Evolutionary conservation across 1,139 yeast genomes (phyloP), one percentile per base, ranked within the genome.

Genomic region (Sugiyamaella xylanicola): DNA sequence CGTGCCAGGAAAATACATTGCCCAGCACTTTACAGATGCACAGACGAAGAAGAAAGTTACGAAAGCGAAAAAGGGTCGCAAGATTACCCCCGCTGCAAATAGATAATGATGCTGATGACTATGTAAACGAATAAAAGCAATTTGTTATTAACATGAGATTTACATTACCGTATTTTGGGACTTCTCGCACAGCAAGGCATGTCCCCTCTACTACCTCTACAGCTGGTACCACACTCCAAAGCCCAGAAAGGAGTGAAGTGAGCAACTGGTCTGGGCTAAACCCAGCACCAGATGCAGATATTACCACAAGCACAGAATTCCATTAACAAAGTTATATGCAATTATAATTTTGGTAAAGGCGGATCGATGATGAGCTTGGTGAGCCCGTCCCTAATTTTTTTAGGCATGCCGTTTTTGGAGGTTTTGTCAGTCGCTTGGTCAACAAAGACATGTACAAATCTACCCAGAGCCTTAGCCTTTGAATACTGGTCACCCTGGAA

Each of bases 391-490:
- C 68, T 57, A 13, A 63, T 55, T 2, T 51, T 49, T 5, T 53
- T 51, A 2, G 67, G 58, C 61, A 65, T 65, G 4, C 67, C 66
- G 16, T 44, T 50, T 8, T 62, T 62, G 25, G 56, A 51, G 7
- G 69, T 62, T 50, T 64, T 62, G 50, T 62, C 58, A 7, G 71
- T 65, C 16, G 52, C 29, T 22, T 59, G 53, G 46, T 68, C 68
- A 9, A 69, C 69, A 57, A 68, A 69, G 8, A 68, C 72, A 56
- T 67, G 72, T 2, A 66, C 66, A 56, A 67, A 65, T 21, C 61
- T 51, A 32, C 72, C 72, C 9, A 65, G 56, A 4, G 72, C 71
- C 32, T 66, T 66, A 8, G 70, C 70, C 29, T 44, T 40, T 19
- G 60, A 50, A 25, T 41, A 27, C 40, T 22, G 40, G 15, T 51